These are phyloP conservation scores for Diplocarpon rosae DNA, from an alignment of 2,329 filamentous ascomycete species.

Conservation along the genomic window DNA sequence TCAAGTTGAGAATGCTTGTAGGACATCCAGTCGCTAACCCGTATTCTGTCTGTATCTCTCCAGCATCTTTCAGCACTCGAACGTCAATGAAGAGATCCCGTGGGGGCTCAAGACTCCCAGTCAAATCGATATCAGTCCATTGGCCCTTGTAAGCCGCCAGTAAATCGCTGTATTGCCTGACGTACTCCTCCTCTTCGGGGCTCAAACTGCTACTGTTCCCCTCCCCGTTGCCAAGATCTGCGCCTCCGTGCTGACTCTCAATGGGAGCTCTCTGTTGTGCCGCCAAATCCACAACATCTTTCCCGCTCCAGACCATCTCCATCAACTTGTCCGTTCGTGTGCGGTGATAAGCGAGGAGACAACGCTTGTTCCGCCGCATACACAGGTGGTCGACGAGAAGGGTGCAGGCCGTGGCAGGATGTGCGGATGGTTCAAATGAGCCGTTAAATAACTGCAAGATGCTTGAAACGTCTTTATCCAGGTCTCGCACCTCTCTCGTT, in stretches of 20 bases:
- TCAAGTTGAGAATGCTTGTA: background rate
- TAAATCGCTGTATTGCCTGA: constrained; percentile 81
- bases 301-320: constrained; percentile 83
- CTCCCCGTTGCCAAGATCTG: constrained; percentile 33
- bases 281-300: constrained; percentile 65
- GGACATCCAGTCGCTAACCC: constrained; percentile 48
- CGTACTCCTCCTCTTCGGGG: constrained; percentile 94
- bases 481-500: constrained; percentile 82
- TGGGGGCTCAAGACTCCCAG: constrained; percentile 88
- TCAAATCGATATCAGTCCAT: constrained; percentile 96
- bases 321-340: constrained; percentile 86
- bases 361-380: constrained; percentile 94
- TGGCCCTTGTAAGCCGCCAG: constrained; percentile 95
- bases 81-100: constrained; percentile 95
- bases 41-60: constrained; percentile 98
- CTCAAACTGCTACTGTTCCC: constrained; percentile 65
- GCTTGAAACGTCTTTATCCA: constrained; percentile 73
- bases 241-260: constrained; percentile 26
- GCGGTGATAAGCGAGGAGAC: constrained; percentile 85
- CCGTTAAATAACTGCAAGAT: constrained; percentile 75
- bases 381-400: constrained; percentile 88
- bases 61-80: constrained; percentile 87
- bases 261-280: constrained; percentile 37
- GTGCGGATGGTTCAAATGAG: constrained; percentile 74
- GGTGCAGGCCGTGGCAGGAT: constrained; percentile 77